Evolutionary conservation across 1,284 basidiomycete species (phyloP).

Genomic region (Fomitiporia mediterranea): DNA sequence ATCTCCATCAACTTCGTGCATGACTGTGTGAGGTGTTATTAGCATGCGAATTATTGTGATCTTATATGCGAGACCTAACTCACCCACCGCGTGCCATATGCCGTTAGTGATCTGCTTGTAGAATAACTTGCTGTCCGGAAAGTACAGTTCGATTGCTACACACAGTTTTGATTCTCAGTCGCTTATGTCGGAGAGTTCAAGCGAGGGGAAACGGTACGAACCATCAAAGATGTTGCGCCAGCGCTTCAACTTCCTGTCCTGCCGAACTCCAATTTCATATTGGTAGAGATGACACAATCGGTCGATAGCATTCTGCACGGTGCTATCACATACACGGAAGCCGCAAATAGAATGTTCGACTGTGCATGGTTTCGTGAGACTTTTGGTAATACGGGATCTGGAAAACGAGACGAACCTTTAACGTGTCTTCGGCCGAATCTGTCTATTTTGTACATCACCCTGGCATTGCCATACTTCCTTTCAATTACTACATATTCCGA

Average conservation of each 20-base stretch:
- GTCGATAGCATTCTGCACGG: not conserved
- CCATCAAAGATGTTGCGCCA: not conserved
- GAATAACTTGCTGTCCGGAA: not conserved
- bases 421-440: not conserved
- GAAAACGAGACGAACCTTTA: not conserved
- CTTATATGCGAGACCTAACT: not conserved
- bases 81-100: not conserved
- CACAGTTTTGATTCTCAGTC: not conserved
- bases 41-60: not conserved
- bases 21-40: not conserved
- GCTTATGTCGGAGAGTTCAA: not conserved
- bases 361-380: not conserved
- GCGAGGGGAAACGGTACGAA: not conserved
- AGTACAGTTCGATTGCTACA: not conserved
- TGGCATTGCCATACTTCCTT: not conserved
- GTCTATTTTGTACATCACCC: not conserved
- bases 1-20: not conserved
- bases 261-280: not conserved
- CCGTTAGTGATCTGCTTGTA: not conserved
- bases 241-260: not conserved
- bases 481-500: not conserved
- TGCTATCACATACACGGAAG: not conserved
- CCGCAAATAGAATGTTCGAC: not conserved
- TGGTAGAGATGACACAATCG: not conserved
- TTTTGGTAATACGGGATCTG: not conserved